Evolutionary conservation across 345 rosid genomes (phyloP).

Genomic region (Firmiana major): DNA sequence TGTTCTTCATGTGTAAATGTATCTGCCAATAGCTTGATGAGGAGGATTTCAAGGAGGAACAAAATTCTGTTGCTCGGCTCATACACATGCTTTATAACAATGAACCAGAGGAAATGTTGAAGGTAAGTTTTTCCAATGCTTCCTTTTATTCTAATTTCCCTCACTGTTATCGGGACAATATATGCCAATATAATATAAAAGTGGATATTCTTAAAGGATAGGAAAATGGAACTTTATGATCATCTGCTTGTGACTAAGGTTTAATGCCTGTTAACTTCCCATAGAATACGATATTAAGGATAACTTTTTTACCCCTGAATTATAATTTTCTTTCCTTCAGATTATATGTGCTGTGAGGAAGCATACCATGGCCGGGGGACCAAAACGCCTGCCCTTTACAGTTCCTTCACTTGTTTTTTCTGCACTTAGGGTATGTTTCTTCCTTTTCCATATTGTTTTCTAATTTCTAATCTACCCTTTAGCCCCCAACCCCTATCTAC

Average conservation of each 20-base stretch:
- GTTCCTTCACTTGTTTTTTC: slow-evolving; percentile 73
- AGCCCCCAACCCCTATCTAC: too few species aligned
- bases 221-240: not conserved
- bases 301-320: not conserved
- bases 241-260: not conserved
- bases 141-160: not conserved
- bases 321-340: slow-evolving; percentile 34
- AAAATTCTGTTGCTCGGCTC: slow-evolving; percentile 81
- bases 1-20: not conserved
- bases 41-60: slow-evolving; percentile 90
- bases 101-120: slow-evolving; percentile 79
- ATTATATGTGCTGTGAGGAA: slow-evolving; percentile 66
- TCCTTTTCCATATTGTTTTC: not conserved
- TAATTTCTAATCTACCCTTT: too few species aligned
- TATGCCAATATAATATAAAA: not conserved
- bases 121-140: slow-evolving; percentile 36
- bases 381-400: slow-evolving; percentile 67
- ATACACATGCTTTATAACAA: slow-evolving; percentile 74
- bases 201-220: not conserved
- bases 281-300: not conserved
- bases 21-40: slow-evolving; percentile 57
- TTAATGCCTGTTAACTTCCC: not conserved
- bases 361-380: slow-evolving; percentile 76
- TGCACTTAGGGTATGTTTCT: slow-evolving; percentile 59
- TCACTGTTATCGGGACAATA: not conserved